Evolutionary conservation across 768 basidiomycete species (phyloP).

Genomic region (Chalciporus pseudorubinellus): DNA sequence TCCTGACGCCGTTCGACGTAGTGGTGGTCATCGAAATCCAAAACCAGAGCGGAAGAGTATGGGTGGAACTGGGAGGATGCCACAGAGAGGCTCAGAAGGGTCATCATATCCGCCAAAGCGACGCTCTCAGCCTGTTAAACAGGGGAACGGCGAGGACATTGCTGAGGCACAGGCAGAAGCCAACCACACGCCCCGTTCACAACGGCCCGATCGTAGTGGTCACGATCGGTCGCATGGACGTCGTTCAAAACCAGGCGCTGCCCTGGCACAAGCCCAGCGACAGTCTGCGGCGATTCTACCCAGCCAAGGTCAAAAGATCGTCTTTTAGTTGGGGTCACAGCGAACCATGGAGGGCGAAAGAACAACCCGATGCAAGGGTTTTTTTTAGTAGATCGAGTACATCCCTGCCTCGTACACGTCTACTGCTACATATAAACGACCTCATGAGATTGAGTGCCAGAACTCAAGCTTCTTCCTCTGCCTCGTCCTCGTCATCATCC

Average conservation of each 20-base stretch:
- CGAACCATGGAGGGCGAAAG: too few species aligned
- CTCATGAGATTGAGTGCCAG: too few species aligned
- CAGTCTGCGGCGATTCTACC: conserved; percentile 68
- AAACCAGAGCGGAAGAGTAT: conserved; percentile 20
- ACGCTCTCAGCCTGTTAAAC: conserved; percentile 1
- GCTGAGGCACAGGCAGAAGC: not conserved
- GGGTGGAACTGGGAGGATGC: conserved; percentile 8
- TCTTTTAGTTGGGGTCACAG: conserved; percentile 44
- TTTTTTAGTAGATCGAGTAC: not conserved
- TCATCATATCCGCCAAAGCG: not conserved
- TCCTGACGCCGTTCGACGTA: conserved; percentile 81
- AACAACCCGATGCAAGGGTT: not conserved
- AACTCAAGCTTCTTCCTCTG: conserved; percentile 21
- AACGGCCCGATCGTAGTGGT: conserved; percentile 9
- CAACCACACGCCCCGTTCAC: conserved; percentile 1
- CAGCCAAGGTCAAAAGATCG: conserved; percentile 70
- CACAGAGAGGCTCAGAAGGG: not conserved
- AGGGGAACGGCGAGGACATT: conserved; percentile 4
- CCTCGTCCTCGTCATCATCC: conserved; percentile 67
- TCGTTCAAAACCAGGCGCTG: conserved; percentile 75
- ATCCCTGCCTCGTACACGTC: not conserved
- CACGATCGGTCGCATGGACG: conserved; percentile 20
- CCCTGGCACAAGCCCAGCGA: conserved; percentile 72
- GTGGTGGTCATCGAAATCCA: conserved; percentile 40
- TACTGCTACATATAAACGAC: not conserved